These are phyloP conservation scores for Escallonia herrerae DNA, from an alignment of 129 eudicot species.

Conservation along the genomic window DNA sequence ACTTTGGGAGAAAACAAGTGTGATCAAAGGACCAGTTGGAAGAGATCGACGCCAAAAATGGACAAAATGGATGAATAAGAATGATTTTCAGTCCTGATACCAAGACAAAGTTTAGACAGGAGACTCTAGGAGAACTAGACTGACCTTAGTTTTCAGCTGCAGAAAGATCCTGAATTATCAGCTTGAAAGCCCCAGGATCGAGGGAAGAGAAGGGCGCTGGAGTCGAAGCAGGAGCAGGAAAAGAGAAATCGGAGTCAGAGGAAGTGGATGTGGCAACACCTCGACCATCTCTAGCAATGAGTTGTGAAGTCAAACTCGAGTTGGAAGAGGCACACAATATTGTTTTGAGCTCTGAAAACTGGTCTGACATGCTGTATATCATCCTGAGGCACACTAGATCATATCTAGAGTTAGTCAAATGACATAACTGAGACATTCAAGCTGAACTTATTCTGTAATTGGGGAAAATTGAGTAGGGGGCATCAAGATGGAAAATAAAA, in stretches of 20 bases:
- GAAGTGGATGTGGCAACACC: constrained; percentile 55
- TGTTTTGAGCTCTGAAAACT: constrained; percentile 82
- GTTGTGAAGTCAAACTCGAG: constrained; percentile 62
- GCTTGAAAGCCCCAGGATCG: constrained; percentile 58
- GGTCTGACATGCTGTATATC: constrained; percentile 93
- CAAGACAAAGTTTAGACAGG: constrained; percentile 19
- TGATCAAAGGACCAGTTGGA: constrained; percentile 15
- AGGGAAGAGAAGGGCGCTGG: constrained; percentile 47
- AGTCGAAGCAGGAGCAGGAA: constrained; percentile 60
- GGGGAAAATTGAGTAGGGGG: no score
- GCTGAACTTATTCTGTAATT: constrained; percentile 8
- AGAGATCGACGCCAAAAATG: constrained; percentile 15
- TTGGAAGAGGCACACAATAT: constrained; percentile 51
- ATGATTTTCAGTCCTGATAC: constrained; percentile 17
- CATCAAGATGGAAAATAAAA: no score
- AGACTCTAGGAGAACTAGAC: constrained; percentile 37
- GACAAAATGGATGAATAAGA: constrained; percentile 14
- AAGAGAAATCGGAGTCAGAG: constrained; percentile 72
- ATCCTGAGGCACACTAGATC: constrained; percentile 97
- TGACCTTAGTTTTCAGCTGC: constrained; percentile 71
- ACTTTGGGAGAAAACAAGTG: constrained; percentile 13
- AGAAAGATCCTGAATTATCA: constrained; percentile 75
- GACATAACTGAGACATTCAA: constrained; percentile 19
- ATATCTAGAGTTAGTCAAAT: constrained; percentile 59
- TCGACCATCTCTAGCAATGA: constrained; percentile 39